Evolutionary conservation across 1,139 yeast genomes (phyloP).

Genomic region (Geotrichum restrictum): DNA sequence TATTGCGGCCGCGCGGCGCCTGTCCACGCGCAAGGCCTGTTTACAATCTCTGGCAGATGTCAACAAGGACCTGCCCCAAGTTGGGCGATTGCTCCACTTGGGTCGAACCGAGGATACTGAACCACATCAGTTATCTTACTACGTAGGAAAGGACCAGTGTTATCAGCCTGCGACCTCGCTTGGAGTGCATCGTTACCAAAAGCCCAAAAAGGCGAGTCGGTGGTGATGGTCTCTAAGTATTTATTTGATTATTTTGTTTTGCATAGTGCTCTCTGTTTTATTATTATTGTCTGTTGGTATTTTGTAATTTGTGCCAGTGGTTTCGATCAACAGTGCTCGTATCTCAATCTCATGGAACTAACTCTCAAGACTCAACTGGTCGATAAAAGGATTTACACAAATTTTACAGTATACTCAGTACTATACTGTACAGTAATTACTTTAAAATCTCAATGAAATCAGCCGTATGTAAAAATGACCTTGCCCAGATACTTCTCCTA

Average conservation of each 20-base stretch:
- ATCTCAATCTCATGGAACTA: not conserved
- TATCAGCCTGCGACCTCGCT: constrained; percentile 19
- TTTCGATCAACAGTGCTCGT: not conserved
- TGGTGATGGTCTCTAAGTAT: not conserved
- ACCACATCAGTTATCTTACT: constrained; percentile 15
- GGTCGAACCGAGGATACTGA: constrained; percentile 18
- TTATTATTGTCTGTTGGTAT: not conserved
- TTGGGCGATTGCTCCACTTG: constrained; percentile 20
- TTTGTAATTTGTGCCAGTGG: not conserved
- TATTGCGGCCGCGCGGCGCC: constrained; percentile 17
- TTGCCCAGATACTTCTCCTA: no score
- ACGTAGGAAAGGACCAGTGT: constrained; percentile 17
- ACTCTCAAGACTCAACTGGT: no score
- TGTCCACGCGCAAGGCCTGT: constrained; percentile 18
- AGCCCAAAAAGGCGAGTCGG: constrained; percentile 7
- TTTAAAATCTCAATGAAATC: no score
- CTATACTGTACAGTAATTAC: no score
- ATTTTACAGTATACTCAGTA: no score
- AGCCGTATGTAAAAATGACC: no score
- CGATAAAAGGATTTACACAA: no score
- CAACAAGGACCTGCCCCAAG: constrained; percentile 21
- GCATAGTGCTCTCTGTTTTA: not conserved
- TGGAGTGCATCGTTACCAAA: constrained; percentile 20
- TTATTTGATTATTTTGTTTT: not conserved
- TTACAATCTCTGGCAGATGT: constrained; percentile 15